A percentile compares a stretch with the other conserved stretches of the same genome.
These are phyloP conservation scores for Sparassis latifolia DNA, from an alignment of 1,284 basidiomycete species.

Conservation along the genomic window DNA sequence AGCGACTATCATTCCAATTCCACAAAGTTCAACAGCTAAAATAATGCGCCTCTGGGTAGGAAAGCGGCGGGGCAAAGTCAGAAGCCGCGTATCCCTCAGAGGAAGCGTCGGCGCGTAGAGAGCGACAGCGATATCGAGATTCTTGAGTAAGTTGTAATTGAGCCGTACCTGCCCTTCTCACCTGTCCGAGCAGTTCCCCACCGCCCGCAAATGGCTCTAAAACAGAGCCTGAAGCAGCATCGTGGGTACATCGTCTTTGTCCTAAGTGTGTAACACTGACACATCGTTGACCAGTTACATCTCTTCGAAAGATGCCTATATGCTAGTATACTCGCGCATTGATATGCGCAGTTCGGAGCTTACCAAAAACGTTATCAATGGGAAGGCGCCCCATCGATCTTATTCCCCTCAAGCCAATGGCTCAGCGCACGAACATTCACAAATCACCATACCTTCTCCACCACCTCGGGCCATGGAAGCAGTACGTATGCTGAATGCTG, in stretches of 20 bases:
- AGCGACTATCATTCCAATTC: too few relatives aligned
- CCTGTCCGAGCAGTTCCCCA: too few relatives aligned
- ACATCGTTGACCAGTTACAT: constrained; percentile 14
- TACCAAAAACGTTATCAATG: too few relatives aligned
- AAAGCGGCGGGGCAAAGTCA: constrained; percentile 5
- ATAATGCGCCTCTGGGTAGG: background rate
- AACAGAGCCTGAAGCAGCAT: too few relatives aligned
- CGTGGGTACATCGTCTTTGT: too few relatives aligned
- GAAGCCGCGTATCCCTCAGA: constrained; percentile 22
- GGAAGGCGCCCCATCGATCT: background rate
- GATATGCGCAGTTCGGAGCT: background rate
- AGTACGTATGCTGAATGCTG: constrained; percentile 50
- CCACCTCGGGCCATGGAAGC: constrained; percentile 47
- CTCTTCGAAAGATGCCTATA: constrained; percentile 82
- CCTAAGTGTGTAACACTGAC: too few relatives aligned
- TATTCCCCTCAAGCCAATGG: background rate
- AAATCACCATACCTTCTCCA: constrained; percentile 23
- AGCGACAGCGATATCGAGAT: constrained; percentile 53
- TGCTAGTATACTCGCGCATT: constrained; percentile 77
- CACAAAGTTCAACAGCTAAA: too few relatives aligned
- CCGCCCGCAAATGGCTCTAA: too few relatives aligned
- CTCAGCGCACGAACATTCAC: background rate
- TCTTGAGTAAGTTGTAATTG: constrained; percentile 15
- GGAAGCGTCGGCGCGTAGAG: constrained; percentile 43
- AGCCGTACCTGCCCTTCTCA: too few relatives aligned